These are phyloP conservation scores for Vitis rupestris DNA, from an alignment of 164 flowering plant species.

Conservation along the genomic window DNA sequence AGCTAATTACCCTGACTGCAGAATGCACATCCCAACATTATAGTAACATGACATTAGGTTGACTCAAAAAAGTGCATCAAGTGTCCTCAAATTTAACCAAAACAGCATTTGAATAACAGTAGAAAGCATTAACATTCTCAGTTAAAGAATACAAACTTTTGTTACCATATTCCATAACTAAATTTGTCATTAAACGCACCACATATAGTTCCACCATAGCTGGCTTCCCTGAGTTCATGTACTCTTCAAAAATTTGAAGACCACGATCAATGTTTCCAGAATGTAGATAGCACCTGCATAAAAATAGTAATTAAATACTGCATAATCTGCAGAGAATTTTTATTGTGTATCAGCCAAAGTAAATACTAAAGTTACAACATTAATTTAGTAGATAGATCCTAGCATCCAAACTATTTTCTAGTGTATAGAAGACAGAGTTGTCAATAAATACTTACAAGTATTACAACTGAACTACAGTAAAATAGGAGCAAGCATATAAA, in stretches of 20 bases:
- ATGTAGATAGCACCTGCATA: conserved; percentile 71
- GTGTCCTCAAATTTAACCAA: neutral
- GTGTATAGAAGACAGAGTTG: neutral
- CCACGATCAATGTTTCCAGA: conserved; percentile 78
- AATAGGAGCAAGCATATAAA: neutral
- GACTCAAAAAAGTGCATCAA: neutral
- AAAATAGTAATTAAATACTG: neutral
- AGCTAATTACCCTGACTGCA: neutral
- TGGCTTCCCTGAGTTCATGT: conserved; percentile 52
- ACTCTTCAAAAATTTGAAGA: conserved; percentile 63
- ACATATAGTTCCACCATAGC: conserved; percentile 60
- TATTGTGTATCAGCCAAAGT: neutral
- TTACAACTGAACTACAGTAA: neutral
- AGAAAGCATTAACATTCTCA: neutral
- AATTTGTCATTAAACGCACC: conserved; percentile 41
- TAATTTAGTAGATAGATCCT: neutral
- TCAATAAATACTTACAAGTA: neutral
- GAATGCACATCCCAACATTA: neutral
- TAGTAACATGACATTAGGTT: neutral
- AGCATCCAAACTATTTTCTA: neutral
- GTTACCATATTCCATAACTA: neutral
- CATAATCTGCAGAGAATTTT: neutral
- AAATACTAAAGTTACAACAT: neutral
- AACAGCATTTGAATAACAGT: neutral
- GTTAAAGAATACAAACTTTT: neutral